phyloP scores from a whole-genome alignment of 441 rosid genomes.

The Adansonia grandidieri region DNA sequence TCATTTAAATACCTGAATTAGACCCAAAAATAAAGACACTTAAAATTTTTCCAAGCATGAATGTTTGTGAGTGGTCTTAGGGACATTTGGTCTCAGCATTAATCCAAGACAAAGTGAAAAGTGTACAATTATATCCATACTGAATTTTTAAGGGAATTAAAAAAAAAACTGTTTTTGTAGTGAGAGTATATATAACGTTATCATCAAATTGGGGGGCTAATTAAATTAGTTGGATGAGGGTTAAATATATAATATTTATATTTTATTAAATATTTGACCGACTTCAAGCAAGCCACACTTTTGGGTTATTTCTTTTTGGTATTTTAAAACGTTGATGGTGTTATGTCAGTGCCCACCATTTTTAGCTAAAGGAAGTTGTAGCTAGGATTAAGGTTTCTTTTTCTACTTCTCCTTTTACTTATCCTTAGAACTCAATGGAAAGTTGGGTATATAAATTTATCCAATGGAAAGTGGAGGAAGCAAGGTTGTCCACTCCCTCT shows the following conservation, averaged over 20 bases:
- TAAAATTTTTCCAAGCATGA: not conserved
- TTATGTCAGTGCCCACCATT: no score
- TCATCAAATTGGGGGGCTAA: conserved; percentile 5
- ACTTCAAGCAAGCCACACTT: conserved; percentile 30
- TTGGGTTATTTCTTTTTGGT: conserved; percentile 32
- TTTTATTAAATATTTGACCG: conserved; percentile 35
- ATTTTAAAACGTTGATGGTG: no score
- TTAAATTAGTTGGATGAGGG: conserved; percentile 23
- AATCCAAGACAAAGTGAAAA: conserved; percentile 5
- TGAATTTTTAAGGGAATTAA: not conserved
- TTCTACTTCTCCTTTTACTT: no score
- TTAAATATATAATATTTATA: conserved; percentile 8
- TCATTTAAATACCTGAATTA: no score
- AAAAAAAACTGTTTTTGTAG: not conserved
- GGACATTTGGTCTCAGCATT: not conserved
- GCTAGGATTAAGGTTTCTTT: no score
- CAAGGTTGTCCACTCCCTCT: conserved; percentile 41
- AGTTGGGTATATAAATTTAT: conserved; percentile 12
- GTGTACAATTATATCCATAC: not conserved
- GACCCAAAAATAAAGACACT: no score
- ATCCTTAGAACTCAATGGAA: no score
- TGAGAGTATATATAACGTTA: conserved; percentile 17
- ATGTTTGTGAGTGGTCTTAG: no score
- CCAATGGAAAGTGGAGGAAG: conserved; percentile 39
- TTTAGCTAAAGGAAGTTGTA: no score